Conservation (phyloP, 129 eudicot genomes). For the Sambucus nigra region DNA sequence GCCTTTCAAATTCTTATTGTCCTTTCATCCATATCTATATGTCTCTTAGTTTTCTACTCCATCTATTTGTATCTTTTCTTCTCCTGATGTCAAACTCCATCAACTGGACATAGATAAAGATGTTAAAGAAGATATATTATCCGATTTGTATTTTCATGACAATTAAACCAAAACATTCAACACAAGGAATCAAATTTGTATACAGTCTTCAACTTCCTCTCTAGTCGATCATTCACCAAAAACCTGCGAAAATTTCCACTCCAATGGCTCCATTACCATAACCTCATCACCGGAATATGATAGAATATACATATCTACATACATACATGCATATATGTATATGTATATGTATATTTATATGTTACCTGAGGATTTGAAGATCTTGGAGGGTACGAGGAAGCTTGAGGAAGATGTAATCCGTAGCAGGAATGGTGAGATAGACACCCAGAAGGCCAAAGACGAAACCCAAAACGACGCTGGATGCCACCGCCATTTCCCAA, state of each 20-base stretch:
- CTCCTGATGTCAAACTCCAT: too few relatives aligned
- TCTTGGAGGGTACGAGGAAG: conserved; percentile 78
- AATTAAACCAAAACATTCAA: too few relatives aligned
- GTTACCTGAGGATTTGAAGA: conserved; percentile 67
- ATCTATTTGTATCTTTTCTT: too few relatives aligned
- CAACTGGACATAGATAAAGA: too few relatives aligned
- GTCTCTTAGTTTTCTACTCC: too few relatives aligned
- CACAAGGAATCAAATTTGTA: too few relatives aligned
- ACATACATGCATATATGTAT: background rate
- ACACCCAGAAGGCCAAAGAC: conserved; percentile 52
- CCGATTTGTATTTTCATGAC: too few relatives aligned
- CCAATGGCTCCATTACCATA: conserved; percentile 26
- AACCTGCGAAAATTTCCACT: conserved; percentile 50
- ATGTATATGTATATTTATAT: background rate
- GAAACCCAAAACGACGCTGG: conserved; percentile 45
- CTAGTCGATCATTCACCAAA: conserved; percentile 43
- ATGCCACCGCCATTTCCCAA: conserved; percentile 51
- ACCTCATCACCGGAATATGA: conserved; percentile 16
- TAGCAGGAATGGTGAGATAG: conserved; percentile 72
- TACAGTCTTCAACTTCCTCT: conserved; percentile 57
- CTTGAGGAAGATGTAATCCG: conserved; percentile 88
- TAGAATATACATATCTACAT: background rate
- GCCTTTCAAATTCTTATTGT: too few relatives aligned
- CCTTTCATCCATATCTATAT: too few relatives aligned
- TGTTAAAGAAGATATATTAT: too few relatives aligned